phyloP scores from a whole-genome alignment of 2,329 filamentous ascomycete genomes.

The Hansfordia pulvinata region DNA sequence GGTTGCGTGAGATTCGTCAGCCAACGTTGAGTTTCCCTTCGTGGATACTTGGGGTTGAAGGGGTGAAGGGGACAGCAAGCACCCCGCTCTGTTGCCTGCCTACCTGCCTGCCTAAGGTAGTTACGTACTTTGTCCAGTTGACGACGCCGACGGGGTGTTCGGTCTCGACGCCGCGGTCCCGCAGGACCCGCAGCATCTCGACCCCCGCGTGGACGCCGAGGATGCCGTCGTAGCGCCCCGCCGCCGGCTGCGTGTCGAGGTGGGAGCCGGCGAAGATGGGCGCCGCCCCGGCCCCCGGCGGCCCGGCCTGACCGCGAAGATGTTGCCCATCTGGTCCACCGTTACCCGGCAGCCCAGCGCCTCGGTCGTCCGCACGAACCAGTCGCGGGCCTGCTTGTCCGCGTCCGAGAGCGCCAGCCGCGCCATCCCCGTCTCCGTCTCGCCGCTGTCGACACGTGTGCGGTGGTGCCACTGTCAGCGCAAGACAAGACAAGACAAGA shows the following conservation, averaged over 20 bases:
- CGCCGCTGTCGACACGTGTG: too few species aligned
- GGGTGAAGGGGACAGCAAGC: not conserved
- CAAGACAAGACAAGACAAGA: too few species aligned
- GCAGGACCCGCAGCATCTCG: slow-evolving; percentile 55
- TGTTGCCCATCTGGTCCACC: slow-evolving; percentile 68
- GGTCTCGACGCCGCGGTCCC: slow-evolving; percentile 55
- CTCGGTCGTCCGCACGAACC: slow-evolving; percentile 55
- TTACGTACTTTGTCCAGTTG: slow-evolving; percentile 55
- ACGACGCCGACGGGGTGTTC: slow-evolving; percentile 60
- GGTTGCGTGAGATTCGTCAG: too few species aligned
- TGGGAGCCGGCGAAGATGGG: slow-evolving; percentile 61
- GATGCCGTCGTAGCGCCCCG: slow-evolving; percentile 65
- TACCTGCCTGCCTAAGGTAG: too few species aligned
- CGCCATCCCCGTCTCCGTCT: slow-evolving; percentile 70
- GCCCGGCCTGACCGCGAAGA: slow-evolving; percentile 60
- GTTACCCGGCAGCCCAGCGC: slow-evolving; percentile 52
- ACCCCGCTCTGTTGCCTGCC: too few species aligned
- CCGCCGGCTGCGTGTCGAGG: slow-evolving; percentile 49
- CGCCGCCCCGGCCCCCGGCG: slow-evolving; percentile 34
- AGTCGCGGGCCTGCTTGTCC: slow-evolving; percentile 60
- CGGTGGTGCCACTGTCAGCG: too few species aligned
- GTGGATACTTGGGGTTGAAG: not conserved
- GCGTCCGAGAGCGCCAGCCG: slow-evolving; percentile 58
- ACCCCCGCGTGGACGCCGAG: slow-evolving; percentile 60
- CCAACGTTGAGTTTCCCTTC: slow-evolving; percentile 1